Percentiles rank a stretch among this genome's conserved stretches.
These are phyloP conservation scores for Biscogniauxia sp. DNA, from an alignment of 2,329 filamentous ascomycete genomes.

Conservation along the genomic window DNA sequence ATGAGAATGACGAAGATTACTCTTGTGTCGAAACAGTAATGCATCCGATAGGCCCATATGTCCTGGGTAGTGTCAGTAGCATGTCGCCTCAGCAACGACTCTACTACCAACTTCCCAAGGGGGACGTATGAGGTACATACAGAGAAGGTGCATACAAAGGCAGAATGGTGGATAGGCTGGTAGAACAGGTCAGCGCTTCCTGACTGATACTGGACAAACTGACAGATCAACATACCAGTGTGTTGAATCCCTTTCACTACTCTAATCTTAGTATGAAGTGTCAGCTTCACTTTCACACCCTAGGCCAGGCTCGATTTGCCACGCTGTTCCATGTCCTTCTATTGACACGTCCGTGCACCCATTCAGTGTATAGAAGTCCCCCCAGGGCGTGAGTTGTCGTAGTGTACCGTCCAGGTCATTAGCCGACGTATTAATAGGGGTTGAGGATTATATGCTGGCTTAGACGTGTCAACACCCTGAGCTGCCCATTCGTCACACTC, in stretches of 20 bases:
- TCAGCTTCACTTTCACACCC: slow-evolving; percentile 3
- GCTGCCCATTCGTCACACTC: neutral
- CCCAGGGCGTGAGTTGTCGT: neutral
- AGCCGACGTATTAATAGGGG: neutral
- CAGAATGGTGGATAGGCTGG: neutral
- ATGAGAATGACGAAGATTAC: neutral
- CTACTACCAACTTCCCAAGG: neutral
- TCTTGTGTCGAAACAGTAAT: neutral
- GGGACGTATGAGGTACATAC: neutral
- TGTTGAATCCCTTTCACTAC: neutral
- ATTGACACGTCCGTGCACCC: neutral
- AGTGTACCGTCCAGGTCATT: neutral
- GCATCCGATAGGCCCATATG: neutral
- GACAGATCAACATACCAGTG: too few relatives aligned
- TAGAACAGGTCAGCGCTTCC: too few relatives aligned
- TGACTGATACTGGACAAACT: too few relatives aligned
- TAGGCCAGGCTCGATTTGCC: slow-evolving; percentile 9
- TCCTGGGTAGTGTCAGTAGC: neutral
- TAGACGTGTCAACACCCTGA: too few relatives aligned
- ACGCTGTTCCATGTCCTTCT: slow-evolving; percentile 20
- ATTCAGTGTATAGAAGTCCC: neutral
- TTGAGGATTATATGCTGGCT: too few relatives aligned
- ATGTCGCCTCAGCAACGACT: neutral
- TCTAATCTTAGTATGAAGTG: slow-evolving; percentile 1
- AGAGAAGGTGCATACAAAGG: neutral